A percentile compares a stretch with the other conserved stretches of the same genome.
Evolutionary conservation across 345 rosid species (phyloP).

Genomic region (Sapria himalayana): DNA sequence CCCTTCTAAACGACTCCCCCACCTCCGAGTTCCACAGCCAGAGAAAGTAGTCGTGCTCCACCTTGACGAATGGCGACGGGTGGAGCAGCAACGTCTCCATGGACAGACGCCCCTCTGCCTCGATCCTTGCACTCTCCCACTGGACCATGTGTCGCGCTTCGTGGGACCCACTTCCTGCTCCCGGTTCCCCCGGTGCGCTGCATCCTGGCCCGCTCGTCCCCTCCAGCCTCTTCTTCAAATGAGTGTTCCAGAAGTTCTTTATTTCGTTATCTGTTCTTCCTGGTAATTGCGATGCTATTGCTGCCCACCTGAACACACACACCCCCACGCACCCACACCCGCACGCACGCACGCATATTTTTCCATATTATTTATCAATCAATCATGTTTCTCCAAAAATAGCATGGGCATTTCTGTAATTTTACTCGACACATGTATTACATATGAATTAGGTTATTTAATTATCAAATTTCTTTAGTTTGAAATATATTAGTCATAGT

Average conservation of each 20-base stretch:
- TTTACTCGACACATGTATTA: too few relatives aligned
- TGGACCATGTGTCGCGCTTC: slow-evolving; percentile 9
- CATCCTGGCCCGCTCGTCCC: not conserved
- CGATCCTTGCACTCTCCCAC: slow-evolving; percentile 13
- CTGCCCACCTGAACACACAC: slow-evolving; percentile 25
- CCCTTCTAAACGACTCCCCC: slow-evolving; percentile 16
- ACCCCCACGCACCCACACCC: too few relatives aligned
- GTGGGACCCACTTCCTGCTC: slow-evolving; percentile 3
- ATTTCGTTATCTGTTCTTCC: slow-evolving; percentile 26
- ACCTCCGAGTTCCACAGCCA: slow-evolving; percentile 17
- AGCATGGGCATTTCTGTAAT: too few relatives aligned
- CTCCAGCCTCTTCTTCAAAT: slow-evolving; percentile 12
- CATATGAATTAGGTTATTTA: too few relatives aligned
- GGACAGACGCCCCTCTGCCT: slow-evolving; percentile 15
- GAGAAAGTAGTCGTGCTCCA: slow-evolving; percentile 11
- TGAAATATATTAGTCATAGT: too few relatives aligned
- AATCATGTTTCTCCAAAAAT: too few relatives aligned
- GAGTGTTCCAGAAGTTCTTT: slow-evolving; percentile 21
- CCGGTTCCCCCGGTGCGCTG: slow-evolving; percentile 3
- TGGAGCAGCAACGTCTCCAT: slow-evolving; percentile 6
- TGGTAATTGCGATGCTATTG: slow-evolving; percentile 21
- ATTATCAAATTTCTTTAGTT: too few relatives aligned
- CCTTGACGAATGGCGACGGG: slow-evolving; percentile 5
- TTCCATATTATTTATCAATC: too few relatives aligned
- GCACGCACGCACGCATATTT: too few relatives aligned